Evolutionary conservation across 2,329 filamentous ascomycete genomes (phyloP).

Genomic region (Neurospora sp.): DNA sequence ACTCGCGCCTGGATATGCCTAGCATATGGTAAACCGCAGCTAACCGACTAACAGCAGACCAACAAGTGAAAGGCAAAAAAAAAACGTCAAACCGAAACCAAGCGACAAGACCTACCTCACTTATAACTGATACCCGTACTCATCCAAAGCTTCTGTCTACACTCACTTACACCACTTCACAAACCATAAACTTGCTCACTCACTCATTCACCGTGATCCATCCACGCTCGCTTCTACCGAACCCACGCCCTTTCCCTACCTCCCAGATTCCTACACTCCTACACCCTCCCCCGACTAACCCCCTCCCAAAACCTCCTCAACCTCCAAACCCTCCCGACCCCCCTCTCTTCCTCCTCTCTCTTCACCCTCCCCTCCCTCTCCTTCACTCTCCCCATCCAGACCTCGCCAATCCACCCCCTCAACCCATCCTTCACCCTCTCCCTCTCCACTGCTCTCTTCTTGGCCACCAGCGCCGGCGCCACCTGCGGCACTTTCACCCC

Average conservation of each 20-base stretch:
- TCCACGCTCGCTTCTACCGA: not conserved
- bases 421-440: slow-evolving; percentile 59
- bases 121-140: not conserved
- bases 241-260: no score
- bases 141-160: not conserved
- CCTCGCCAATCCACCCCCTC: slow-evolving; percentile 53
- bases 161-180: not conserved
- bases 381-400: slow-evolving; percentile 43
- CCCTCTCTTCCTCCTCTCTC: slow-evolving; percentile 39
- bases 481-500: slow-evolving; percentile 27
- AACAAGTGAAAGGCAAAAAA: not conserved
- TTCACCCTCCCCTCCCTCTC: slow-evolving; percentile 38
- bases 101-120: not conserved
- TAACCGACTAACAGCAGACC: not conserved
- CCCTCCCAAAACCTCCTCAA: slow-evolving; percentile 59
- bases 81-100: not conserved
- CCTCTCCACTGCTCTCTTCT: slow-evolving; percentile 52
- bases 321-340: slow-evolving; percentile 49
- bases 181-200: not conserved
- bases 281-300: slow-evolving; percentile 35
- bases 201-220: not conserved
- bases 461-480: slow-evolving; percentile 53
- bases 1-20: not conserved
- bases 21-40: not conserved
- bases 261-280: not conserved